phyloP scores from a whole-genome alignment of 345 rosid species.

The Salix caprea region DNA sequence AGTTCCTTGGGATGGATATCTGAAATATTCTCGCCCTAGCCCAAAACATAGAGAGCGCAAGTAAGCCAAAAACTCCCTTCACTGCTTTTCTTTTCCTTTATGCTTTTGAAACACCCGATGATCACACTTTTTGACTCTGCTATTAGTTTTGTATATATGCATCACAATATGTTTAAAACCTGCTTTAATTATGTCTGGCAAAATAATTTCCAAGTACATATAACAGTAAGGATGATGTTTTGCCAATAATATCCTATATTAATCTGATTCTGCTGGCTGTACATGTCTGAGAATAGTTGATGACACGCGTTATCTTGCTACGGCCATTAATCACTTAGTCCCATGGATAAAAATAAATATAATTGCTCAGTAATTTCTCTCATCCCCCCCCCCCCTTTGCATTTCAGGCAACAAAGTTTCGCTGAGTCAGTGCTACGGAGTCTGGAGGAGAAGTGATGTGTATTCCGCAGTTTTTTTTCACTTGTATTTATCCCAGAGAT shows the following conservation, averaged over 20 bases:
- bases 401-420: slow-evolving; percentile 83
- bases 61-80: slow-evolving; percentile 44
- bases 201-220: background rate
- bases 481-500: slow-evolving; percentile 5
- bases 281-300: background rate
- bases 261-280: background rate
- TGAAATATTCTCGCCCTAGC: slow-evolving; percentile 92
- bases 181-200: background rate
- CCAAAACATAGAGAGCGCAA: slow-evolving; percentile 90
- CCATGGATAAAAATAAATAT: background rate
- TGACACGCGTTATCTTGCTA: background rate
- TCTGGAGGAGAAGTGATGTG: slow-evolving; percentile 63
- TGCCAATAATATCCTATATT: background rate
- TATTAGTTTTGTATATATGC: background rate
- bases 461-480: background rate
- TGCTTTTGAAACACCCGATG: background rate
- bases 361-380: slow-evolving; percentile 9
- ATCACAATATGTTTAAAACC: background rate
- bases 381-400: slow-evolving; percentile 1
- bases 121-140: background rate
- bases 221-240: background rate
- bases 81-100: background rate
- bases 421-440: slow-evolving; percentile 76
- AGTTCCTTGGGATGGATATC: slow-evolving; percentile 99
- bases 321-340: background rate